Evolutionary conservation across 345 rosid species (phyloP).

Genomic region (Xanthoceras sorbifolium): DNA sequence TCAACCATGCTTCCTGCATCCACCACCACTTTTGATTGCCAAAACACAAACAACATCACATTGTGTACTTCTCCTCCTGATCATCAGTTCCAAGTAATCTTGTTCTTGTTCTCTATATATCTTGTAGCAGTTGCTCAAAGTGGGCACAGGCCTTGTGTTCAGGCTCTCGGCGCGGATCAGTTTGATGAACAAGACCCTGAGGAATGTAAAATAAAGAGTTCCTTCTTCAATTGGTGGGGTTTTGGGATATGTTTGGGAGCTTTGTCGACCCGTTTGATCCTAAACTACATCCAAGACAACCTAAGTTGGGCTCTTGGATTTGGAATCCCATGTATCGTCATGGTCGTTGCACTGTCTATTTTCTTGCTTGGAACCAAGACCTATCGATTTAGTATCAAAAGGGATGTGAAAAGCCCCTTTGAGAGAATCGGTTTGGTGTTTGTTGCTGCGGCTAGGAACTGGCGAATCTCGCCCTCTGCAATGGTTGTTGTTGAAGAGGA

Average conservation of each 20-base stretch:
- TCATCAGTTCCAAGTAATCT: slow-evolving; percentile 25
- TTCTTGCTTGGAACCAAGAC: slow-evolving; percentile 43
- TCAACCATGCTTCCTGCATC: slow-evolving; percentile 30
- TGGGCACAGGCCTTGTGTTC: slow-evolving; percentile 71
- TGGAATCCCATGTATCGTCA: slow-evolving; percentile 51
- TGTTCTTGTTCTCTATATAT: slow-evolving; percentile 30
- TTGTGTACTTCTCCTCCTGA: too few relatives aligned
- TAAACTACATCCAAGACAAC: slow-evolving; percentile 67
- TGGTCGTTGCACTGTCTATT: slow-evolving; percentile 35
- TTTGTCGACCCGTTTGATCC: slow-evolving; percentile 36
- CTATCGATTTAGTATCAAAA: slow-evolving; percentile 32
- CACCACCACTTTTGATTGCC: not conserved
- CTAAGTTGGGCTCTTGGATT: slow-evolving; percentile 71
- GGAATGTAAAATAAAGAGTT: slow-evolving; percentile 52
- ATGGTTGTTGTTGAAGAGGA: slow-evolving; percentile 20
- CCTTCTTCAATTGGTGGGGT: slow-evolving; percentile 75
- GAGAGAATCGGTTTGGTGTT: slow-evolving; percentile 39
- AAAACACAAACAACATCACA: not conserved
- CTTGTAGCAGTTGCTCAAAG: slow-evolving; percentile 35
- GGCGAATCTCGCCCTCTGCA: slow-evolving; percentile 19
- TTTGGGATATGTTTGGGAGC: slow-evolving; percentile 52
- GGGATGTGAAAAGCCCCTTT: slow-evolving; percentile 44
- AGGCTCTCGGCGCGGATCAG: slow-evolving; percentile 78
- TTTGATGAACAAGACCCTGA: slow-evolving; percentile 49
- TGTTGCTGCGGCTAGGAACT: slow-evolving; percentile 41